Evolutionary conservation across 2,329 filamentous ascomycete species (phyloP).

Genomic region (Claviceps capensis): DNA sequence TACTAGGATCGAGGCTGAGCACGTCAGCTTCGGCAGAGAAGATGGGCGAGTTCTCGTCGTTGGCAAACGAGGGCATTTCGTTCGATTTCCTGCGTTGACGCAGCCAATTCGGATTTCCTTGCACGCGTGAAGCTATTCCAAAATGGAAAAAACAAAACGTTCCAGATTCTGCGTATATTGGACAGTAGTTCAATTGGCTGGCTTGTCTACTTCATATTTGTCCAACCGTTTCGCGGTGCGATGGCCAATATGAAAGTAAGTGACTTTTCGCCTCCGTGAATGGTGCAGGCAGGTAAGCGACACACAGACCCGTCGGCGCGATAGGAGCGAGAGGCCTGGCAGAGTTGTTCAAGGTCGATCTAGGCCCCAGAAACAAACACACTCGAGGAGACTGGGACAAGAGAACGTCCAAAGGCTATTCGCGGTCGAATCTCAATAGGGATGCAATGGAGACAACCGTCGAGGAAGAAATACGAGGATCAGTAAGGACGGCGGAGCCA

Average conservation of each 20-base stretch:
- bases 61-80: constrained; percentile 42
- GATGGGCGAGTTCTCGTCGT: constrained; percentile 29
- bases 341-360: background rate
- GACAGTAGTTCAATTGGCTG: background rate
- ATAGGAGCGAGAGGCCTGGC: background rate
- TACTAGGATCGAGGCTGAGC: constrained; percentile 29
- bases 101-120: background rate
- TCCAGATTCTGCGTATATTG: background rate
- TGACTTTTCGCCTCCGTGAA: background rate
- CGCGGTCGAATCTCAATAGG: background rate
- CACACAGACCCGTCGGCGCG: background rate
- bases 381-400: background rate
- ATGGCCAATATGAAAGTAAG: background rate
- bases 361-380: too few relatives aligned
- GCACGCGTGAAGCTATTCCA: background rate
- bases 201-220: background rate
- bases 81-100: constrained; percentile 4
- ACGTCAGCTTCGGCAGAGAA: constrained; percentile 29
- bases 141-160: background rate
- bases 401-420: background rate
- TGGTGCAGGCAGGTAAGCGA: background rate
- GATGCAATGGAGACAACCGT: background rate
- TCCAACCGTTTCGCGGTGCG: background rate
- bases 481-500: background rate
- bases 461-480: background rate